Evolutionary conservation across 495 filamentous ascomycete species (phyloP).

Genomic region (Aspergillus nanangensis): DNA sequence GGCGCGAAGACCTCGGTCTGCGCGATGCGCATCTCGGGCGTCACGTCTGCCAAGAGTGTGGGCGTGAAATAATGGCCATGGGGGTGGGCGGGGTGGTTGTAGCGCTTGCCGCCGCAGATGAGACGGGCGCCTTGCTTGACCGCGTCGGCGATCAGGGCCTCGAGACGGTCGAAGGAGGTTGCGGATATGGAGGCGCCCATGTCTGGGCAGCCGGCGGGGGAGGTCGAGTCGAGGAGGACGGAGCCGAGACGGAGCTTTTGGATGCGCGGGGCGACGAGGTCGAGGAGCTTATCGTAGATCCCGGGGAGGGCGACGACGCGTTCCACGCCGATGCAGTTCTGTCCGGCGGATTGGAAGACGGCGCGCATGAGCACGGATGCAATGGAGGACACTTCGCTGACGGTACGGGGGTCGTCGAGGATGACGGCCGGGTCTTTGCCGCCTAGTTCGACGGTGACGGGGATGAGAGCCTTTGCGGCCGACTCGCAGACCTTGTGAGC

Average conservation of each 20-base stretch:
- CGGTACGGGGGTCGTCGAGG: constrained; percentile 64
- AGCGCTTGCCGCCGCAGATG: constrained; percentile 73
- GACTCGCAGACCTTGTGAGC: constrained; percentile 84
- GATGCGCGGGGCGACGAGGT: constrained; percentile 67
- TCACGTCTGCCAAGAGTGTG: constrained; percentile 85
- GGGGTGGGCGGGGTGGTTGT: constrained; percentile 62
- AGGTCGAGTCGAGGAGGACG: constrained; percentile 51
- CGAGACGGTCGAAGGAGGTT: constrained; percentile 62
- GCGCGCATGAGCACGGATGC: constrained; percentile 82
- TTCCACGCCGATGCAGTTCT: constrained; percentile 98
- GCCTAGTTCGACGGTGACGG: constrained; percentile 83
- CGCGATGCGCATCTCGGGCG: constrained; percentile 72
- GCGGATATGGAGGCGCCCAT: constrained; percentile 88
- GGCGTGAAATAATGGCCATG: constrained; percentile 88
- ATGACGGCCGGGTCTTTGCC: constrained; percentile 95
- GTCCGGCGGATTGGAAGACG: constrained; percentile 92
- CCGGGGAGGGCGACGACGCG: constrained; percentile 76
- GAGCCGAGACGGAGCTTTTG: constrained; percentile 66
- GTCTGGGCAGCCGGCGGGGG: constrained; percentile 46
- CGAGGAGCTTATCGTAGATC: constrained; percentile 67
- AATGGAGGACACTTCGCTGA: constrained; percentile 61
- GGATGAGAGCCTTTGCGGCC: constrained; percentile 77
- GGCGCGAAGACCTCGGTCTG: constrained; percentile 91
- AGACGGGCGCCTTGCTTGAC: constrained; percentile 72
- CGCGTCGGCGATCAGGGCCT: constrained; percentile 69